Evolutionary conservation across 2,329 filamentous ascomycete species (phyloP).

Genomic region (Penicillium fuscoglaucum): DNA sequence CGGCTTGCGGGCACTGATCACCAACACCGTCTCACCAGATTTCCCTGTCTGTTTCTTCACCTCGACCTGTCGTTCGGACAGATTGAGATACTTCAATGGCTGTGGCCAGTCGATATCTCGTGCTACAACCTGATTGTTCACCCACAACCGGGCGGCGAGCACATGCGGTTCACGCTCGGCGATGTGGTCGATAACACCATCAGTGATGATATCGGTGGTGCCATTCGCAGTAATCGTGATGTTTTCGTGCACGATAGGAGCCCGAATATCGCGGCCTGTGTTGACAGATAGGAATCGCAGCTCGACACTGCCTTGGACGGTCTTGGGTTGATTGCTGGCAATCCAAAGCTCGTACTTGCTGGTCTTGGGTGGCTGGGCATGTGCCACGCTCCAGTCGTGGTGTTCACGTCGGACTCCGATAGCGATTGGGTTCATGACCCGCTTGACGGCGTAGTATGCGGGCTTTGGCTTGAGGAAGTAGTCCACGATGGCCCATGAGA

Average conservation of each 20-base stretch:
- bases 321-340: constrained; percentile 49
- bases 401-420: constrained; percentile 59
- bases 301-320: constrained; percentile 38
- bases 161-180: constrained; percentile 56
- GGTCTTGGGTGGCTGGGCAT: constrained; percentile 55
- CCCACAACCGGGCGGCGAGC: constrained; percentile 54
- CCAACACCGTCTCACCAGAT: constrained; percentile 32
- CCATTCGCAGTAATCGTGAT: constrained; percentile 55
- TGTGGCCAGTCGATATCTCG: constrained; percentile 63
- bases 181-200: constrained; percentile 53
- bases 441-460: constrained; percentile 61
- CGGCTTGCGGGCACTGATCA: constrained; percentile 52
- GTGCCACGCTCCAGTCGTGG: constrained; percentile 61
- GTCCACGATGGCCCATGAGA: constrained; percentile 63
- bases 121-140: constrained; percentile 52
- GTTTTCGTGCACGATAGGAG: constrained; percentile 49
- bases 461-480: constrained; percentile 63
- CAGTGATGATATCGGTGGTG: constrained; percentile 53
- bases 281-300: constrained; percentile 55
- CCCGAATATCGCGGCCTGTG: constrained; percentile 56
- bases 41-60: constrained; percentile 42
- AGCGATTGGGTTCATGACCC: constrained; percentile 58
- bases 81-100: constrained; percentile 59
- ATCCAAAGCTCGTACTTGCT: constrained; percentile 59
- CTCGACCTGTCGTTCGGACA: constrained; percentile 53